These are phyloP conservation scores for Plenodomus lindquistii DNA, from an alignment of 2,329 filamentous ascomycete genomes.

Conservation along the genomic window DNA sequence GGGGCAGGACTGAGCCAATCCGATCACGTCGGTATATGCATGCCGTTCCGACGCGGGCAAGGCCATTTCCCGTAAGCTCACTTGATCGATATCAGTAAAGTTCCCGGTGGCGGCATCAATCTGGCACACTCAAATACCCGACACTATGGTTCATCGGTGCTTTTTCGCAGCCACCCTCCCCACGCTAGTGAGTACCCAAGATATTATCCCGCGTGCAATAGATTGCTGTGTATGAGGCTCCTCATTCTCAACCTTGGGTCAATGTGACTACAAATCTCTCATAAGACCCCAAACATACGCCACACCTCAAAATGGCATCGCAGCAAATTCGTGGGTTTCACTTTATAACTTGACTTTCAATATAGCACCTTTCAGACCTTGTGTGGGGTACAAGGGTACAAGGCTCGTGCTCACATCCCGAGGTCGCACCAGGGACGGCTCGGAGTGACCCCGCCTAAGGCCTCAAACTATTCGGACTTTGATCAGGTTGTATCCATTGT, in stretches of 20 bases:
- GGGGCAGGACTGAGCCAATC: not conserved
- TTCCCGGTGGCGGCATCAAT: not conserved
- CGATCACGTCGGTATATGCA: not conserved
- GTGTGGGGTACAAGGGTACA: not conserved
- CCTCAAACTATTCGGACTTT: too few species aligned
- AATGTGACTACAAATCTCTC: not conserved
- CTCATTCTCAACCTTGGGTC: not conserved
- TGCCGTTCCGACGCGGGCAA: not conserved
- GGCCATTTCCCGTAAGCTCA: not conserved
- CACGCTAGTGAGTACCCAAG: not conserved
- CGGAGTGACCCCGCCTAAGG: too few species aligned
- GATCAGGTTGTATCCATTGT: not conserved
- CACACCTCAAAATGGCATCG: not conserved
- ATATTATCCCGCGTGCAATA: not conserved
- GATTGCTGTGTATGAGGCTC: not conserved
- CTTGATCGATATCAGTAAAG: not conserved
- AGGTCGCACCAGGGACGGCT: not conserved
- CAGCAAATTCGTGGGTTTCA: not conserved
- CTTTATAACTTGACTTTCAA: not conserved
- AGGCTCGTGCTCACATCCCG: not conserved
- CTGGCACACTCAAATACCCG: not conserved
- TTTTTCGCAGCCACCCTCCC: not conserved
- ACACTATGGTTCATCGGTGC: not conserved
- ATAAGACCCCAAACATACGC: not conserved
- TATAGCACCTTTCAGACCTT: not conserved